Base-by-base conservation (phyloP, 192 early-diverging fungal genomes). In the Gryganskiella cystojenkinii region DNA sequence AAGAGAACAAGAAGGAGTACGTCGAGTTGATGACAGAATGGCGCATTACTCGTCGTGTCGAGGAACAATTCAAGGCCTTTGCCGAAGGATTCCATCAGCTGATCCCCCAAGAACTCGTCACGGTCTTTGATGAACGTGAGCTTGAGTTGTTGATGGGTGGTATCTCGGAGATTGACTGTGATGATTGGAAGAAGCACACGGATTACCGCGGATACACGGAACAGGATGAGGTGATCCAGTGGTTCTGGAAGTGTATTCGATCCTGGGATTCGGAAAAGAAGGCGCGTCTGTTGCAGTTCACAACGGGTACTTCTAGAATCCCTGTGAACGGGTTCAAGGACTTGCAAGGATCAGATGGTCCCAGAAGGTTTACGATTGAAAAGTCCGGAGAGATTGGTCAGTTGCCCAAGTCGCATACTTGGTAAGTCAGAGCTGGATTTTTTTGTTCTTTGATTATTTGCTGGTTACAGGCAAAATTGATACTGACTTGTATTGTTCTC, bases 271-370 rank as follows among this genome's bases (percentile, higher is more conserved):
- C 87, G 17, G 97, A 99, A 84, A 96, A 96, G 91, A 94, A 94
- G 80, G 90, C 94, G 5, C 92, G 96, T 46, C 80, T 99, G 65
- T 85, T 99, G 42, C 97, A 99, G 83, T 99, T 99, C 82, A 95
- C 96, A 0, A 99, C 97, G 3, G 97, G 97, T 40, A 98, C 96
- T 0, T 97, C 95, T 30, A 91, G 96, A 50, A 97, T 99, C 65
- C 97, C 95, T 14, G 96, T 98, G 66, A 99, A 98, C 64, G 97
- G 97, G 4, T 98, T 99, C 85, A 99, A 97, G 75, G 97, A 99
- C 78, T 82, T 99, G 40, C 97, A 99, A 83, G 97, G 97, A 35
- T 91, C 90, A 70, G 97, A 99, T 80, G 97, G 97, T 0, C 97
- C 96, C 9, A 81, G 97, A 31, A 81, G 94, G 42, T 98, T 99